Percentiles rank a stretch among this genome's conserved stretches.
Conservation (phyloP, 176 grass and related monocot genomes). For the Avena insularis region DNA sequence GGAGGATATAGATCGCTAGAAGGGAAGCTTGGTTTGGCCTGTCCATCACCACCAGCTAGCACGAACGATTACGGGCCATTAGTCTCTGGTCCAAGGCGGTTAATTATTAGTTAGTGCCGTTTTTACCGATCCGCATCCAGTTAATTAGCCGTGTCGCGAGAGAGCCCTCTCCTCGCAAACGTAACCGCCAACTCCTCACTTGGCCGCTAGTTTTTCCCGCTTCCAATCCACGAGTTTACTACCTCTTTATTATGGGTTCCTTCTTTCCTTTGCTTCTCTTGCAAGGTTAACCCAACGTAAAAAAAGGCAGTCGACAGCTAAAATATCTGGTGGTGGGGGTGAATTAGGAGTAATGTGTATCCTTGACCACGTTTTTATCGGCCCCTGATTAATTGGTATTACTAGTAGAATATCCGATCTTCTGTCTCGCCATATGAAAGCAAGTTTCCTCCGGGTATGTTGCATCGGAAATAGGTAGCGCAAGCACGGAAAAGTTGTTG, state of each 20-base stretch:
- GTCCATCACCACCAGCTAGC: constrained; percentile 1
- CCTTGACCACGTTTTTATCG: constrained; percentile 18
- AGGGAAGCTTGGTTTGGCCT: constrained; percentile 1
- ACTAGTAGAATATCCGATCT: background rate
- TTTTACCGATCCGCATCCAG: constrained; percentile 6
- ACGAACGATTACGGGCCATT: constrained; percentile 15
- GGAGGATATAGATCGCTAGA: background rate
- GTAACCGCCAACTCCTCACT: constrained; percentile 41
- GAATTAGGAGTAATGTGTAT: background rate
- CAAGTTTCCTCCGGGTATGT: constrained; percentile 15
- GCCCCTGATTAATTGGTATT: background rate
- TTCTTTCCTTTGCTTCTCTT: constrained; percentile 33
- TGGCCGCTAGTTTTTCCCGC: constrained; percentile 37
- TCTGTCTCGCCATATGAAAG: constrained; percentile 25
- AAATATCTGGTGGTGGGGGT: constrained; percentile 5
- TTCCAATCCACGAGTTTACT: constrained; percentile 46
- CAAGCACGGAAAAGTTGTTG: constrained; percentile 29
- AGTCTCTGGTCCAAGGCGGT: constrained; percentile 9
- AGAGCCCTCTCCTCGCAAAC: constrained; percentile 12
- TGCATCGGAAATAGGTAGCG: constrained; percentile 27
- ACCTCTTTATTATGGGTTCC: background rate
- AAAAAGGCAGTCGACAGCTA: background rate
- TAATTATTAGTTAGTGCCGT: constrained; percentile 10
- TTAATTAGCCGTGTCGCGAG: background rate
- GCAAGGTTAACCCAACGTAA: constrained; percentile 30